These are phyloP conservation scores for Ophiostoma quercus DNA, from an alignment of 2,329 filamentous ascomycete genomes.

Conservation along the genomic window DNA sequence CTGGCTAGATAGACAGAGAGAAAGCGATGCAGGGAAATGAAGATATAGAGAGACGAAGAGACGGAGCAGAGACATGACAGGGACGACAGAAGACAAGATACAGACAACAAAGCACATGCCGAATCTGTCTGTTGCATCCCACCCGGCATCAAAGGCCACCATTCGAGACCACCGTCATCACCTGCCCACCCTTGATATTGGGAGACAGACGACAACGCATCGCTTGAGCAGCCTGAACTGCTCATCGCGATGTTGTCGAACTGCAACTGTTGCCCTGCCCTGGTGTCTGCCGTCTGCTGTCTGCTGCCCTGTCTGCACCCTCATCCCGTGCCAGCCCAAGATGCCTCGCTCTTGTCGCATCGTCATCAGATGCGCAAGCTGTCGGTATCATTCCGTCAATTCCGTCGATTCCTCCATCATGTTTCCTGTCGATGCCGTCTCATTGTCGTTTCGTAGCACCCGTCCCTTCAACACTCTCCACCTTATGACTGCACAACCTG, in stretches of 20 bases:
- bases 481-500: constrained; percentile 71
- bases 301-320: not conserved
- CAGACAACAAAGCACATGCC: not conserved
- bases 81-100: not conserved
- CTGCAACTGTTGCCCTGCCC: too few relatives aligned
- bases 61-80: not conserved
- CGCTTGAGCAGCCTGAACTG: not conserved
- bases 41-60: too few relatives aligned
- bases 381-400: not conserved
- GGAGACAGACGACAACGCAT: not conserved
- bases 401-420: too few relatives aligned
- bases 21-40: too few relatives aligned
- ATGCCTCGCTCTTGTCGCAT: too few relatives aligned
- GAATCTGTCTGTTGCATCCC: not conserved
- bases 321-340: not conserved
- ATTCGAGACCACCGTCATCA: not conserved
- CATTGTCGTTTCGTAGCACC: too few relatives aligned
- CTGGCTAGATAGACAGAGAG: not conserved
- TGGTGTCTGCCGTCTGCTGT: not conserved
- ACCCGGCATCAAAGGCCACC: not conserved
- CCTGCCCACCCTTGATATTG: not conserved
- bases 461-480: too few relatives aligned
- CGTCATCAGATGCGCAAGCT: too few relatives aligned
- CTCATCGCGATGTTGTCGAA: not conserved
- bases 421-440: too few relatives aligned